phyloP scores from a whole-genome alignment of 805 yeast species.

The Pachysolen tannophilus region DNA sequence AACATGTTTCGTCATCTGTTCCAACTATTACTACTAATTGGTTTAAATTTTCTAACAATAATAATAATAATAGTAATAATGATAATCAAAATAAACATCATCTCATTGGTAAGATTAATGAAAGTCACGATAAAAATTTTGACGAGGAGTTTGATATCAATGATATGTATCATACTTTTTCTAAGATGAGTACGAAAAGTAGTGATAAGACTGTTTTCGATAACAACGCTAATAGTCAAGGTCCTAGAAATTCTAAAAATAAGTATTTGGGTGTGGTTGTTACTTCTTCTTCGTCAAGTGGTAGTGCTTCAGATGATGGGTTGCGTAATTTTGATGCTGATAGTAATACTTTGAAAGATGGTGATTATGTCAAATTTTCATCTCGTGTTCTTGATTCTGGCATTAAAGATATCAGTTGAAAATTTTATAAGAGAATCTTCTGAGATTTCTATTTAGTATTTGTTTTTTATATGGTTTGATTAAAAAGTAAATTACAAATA shows the following conservation, averaged over 20 bases:
- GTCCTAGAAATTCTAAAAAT: neutral
- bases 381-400: no score
- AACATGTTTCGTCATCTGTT: neutral
- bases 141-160: conserved; percentile 5
- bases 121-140: neutral
- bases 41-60: neutral
- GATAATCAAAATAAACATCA: neutral
- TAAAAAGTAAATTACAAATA: no score
- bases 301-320: neutral
- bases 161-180: conserved; percentile 10
- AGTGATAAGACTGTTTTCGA: neutral
- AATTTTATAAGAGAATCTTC: no score
- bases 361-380: neutral
- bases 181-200: conserved; percentile 1
- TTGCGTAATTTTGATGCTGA: neutral
- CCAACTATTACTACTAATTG: neutral
- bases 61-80: neutral
- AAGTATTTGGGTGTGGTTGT: neutral
- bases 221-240: neutral
- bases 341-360: neutral
- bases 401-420: no score
- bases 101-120: neutral
- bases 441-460: no score
- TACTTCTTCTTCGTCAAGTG: neutral
- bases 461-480: no score